A percentile compares a stretch with the other conserved stretches of the same genome.
These are phyloP conservation scores for Alisma plantagoaquatica DNA, from an alignment of 106 monocot species.

Conservation along the genomic window DNA sequence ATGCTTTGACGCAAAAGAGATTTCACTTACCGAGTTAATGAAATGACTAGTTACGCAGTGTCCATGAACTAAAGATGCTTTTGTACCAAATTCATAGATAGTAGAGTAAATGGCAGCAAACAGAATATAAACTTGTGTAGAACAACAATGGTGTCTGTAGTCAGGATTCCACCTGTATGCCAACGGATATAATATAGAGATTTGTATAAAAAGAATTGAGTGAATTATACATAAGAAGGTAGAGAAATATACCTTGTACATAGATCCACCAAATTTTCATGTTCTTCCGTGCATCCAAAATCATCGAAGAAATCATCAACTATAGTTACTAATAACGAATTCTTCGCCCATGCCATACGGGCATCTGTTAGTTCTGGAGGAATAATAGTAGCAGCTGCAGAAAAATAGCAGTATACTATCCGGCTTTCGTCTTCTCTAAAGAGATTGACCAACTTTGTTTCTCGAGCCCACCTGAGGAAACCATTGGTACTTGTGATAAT, in stretches of 20 bases:
- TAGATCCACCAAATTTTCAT: conserved; percentile 37
- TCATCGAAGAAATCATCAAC: conserved; percentile 96
- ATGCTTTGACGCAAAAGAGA: no score
- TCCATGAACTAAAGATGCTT: conserved; percentile 42
- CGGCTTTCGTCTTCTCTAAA: conserved; percentile 64
- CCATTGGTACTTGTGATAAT: no score
- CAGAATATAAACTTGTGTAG: conserved; percentile 59
- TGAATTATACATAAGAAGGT: neutral
- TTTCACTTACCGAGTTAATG: conserved; percentile 60
- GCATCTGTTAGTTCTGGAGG: conserved; percentile 14
- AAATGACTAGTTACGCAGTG: conserved; percentile 47
- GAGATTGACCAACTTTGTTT: conserved; percentile 67
- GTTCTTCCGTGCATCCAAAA: conserved; percentile 69
- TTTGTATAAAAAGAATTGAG: neutral
- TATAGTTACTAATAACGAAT: conserved; percentile 59
- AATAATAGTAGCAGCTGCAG: conserved; percentile 15
- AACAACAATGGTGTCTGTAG: conserved; percentile 24
- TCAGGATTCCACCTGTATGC: conserved; percentile 52
- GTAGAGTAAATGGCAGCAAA: conserved; percentile 55
- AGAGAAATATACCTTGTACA: conserved; percentile 41
- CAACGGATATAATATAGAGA: neutral
- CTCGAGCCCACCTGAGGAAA: conserved; percentile 75
- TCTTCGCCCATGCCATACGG: conserved; percentile 69
- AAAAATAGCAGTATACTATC: conserved; percentile 17
- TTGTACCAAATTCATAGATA: conserved; percentile 57